A percentile compares a stretch with the other conserved stretches of the same genome.
Conservation (phyloP, 2,329 filamentous ascomycete species). For the Phyllosticta capitalensis region DNA sequence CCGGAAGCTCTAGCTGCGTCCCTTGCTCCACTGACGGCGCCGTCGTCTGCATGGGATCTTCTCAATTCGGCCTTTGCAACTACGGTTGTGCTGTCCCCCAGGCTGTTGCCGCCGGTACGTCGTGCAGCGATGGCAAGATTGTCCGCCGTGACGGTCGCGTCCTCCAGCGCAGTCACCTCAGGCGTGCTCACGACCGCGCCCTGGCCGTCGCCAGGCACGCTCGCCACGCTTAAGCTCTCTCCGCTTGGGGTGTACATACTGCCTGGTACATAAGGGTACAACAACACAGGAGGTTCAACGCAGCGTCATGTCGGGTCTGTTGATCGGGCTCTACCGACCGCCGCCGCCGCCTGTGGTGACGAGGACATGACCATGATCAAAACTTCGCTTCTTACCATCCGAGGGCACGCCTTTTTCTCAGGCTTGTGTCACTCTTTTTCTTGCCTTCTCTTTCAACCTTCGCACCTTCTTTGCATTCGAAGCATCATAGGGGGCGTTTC, state of each 20-base stretch:
- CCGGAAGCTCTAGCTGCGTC: conserved; percentile 12
- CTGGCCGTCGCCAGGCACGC: neutral
- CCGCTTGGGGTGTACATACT: neutral
- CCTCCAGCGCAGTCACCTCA: conserved; percentile 1
- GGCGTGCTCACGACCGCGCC: conserved; percentile 1
- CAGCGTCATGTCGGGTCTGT: neutral
- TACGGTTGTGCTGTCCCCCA: conserved; percentile 32
- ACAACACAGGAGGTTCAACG: neutral
- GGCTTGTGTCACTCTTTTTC: neutral
- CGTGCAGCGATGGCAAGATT: conserved; percentile 30
- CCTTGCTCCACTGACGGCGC: conserved; percentile 32
- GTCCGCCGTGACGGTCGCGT: conserved; percentile 9
- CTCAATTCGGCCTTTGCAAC: conserved; percentile 37
- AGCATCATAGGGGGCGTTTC: neutral
- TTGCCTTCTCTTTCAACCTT: neutral
- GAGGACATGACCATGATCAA: neutral
- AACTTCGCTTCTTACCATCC: neutral
- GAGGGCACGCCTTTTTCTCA: neutral
- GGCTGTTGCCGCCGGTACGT: conserved; percentile 32
- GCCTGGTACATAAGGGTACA: neutral
- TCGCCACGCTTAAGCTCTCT: neutral
- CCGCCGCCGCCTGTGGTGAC: neutral
- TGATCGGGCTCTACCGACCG: neutral
- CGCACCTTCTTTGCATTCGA: neutral
- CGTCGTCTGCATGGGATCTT: conserved; percentile 35